Evolutionary conservation across 345 rosid species (phyloP).

Genomic region (Acer negundo): DNA sequence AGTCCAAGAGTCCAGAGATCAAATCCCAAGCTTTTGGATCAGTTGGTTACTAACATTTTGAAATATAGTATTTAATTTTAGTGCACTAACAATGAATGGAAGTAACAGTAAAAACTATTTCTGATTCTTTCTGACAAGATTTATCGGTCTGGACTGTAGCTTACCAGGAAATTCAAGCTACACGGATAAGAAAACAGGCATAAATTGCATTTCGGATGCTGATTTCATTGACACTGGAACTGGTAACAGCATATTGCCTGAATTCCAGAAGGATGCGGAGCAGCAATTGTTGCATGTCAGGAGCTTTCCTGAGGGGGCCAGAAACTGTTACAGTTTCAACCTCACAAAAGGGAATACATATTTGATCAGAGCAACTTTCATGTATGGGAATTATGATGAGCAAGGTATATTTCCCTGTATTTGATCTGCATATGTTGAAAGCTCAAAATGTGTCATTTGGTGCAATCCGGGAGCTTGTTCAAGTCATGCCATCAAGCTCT

Average conservation of each 20-base stretch:
- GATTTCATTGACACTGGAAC: slow-evolving; percentile 13
- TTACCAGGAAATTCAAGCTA: neutral
- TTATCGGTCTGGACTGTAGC: slow-evolving; percentile 27
- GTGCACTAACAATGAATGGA: neutral
- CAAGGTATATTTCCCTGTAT: neutral
- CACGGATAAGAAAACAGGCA: neutral
- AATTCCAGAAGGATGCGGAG: neutral
- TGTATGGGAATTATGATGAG: slow-evolving; percentile 22
- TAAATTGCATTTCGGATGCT: slow-evolving; percentile 18
- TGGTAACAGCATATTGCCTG: neutral
- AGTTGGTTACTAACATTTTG: too few relatives aligned
- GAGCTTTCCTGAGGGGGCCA: slow-evolving; percentile 24
- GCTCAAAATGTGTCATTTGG: neutral
- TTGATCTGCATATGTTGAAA: slow-evolving; percentile 20
- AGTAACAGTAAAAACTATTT: neutral
- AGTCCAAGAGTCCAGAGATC: too few relatives aligned
- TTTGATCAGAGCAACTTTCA: slow-evolving; percentile 16
- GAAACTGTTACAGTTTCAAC: slow-evolving; percentile 22
- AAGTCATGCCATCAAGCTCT: neutral
- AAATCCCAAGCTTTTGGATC: too few relatives aligned
- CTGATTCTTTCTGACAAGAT: slow-evolving; percentile 13
- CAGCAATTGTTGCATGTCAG: neutral
- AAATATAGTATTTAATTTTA: neutral
- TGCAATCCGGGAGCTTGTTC: neutral
- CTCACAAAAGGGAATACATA: neutral